Base-by-base conservation (phyloP, 1,284 basidiomycete species). In the Ceratobasidium sp. region DNA sequence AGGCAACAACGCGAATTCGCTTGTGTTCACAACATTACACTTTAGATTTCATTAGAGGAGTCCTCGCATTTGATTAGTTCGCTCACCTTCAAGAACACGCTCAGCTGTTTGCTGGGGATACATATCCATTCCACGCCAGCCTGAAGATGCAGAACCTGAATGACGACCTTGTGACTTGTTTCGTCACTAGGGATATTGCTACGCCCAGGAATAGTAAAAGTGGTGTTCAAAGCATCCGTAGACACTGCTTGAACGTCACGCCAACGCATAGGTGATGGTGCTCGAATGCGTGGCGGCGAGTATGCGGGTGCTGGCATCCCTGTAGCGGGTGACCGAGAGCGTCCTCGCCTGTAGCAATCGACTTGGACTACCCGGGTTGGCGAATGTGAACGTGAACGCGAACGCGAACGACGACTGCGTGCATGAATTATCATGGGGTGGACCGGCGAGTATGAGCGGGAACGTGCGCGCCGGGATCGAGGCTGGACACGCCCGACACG, bases 51-150 rank as follows among this genome's bases (percentile, higher is more conserved):
- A 7, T 51, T n/a, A 31, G 34, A 37, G 34, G 34, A 37, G 34
- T 37, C 68, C 19, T 46, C 24, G 27, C 68, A 54, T 14, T n/a
- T n/a, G 27, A 71, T 71, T 2, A 29, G 53, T 13, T 1, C 24
- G 34, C 64, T 51, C 37, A 53, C 64, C 31, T 14, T 66, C 16
- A 66, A 34, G 16, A 53, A 66, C 31, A 53, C 64, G 43, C 62
- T 64, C 46, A 46, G 39, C 43, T 64, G 43, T 22, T 59, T 48
- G 16, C 75, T 64, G 1, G 78, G 78, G 6, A 78, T 74, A 37
- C 76, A 61, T 63, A 78, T 59, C 74, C 77, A 78, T 29, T 76
- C 72, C 13, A 78, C 66, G 19, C 72, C 62, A 22, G 77, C 76
- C 1, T 65, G 54, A 3, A 79, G 76, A 22, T 79, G 71, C 24